These are phyloP conservation scores for Ustanciosporium gigantosporum DNA, from an alignment of 1,284 basidiomycete genomes.

Conservation along the genomic window DNA sequence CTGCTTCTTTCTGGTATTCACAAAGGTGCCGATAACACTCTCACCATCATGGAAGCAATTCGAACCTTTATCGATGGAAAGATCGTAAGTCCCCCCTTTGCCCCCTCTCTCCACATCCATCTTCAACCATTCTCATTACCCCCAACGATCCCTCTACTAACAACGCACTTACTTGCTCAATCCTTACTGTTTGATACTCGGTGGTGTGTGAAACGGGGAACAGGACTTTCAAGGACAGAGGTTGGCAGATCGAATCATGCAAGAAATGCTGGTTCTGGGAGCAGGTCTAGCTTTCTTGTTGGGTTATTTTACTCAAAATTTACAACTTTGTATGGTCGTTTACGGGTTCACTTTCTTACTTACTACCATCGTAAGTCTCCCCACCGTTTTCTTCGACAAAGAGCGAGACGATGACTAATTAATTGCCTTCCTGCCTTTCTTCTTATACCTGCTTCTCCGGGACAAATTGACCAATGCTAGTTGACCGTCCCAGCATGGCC, in stretches of 20 bases:
- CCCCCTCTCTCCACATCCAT: not conserved
- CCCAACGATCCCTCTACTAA: not conserved
- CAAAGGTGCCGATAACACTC: too few relatives aligned
- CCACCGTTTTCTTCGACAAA: not conserved
- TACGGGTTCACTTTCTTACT: slow-evolving; percentile 5
- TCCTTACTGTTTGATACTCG: too few relatives aligned
- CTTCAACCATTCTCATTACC: too few relatives aligned
- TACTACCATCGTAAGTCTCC: slow-evolving; percentile 17
- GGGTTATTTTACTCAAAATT: slow-evolving; percentile 21
- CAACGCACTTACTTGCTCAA: not conserved
- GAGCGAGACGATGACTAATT: not conserved
- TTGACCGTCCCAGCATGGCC: slow-evolving; percentile 31
- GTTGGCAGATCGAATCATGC: slow-evolving; percentile 27
- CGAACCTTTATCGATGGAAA: slow-evolving; percentile 27
- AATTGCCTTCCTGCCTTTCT: not conserved
- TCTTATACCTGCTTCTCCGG: too few relatives aligned
- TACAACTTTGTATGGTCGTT: slow-evolving; percentile 27
- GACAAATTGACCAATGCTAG: too few relatives aligned
- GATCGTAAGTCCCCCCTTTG: slow-evolving; percentile 12
- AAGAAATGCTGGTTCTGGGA: slow-evolving; percentile 16
- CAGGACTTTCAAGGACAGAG: slow-evolving; percentile 39
- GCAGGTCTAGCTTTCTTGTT: slow-evolving; percentile 12
- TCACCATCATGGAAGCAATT: slow-evolving; percentile 32
- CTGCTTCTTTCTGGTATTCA: too few relatives aligned
- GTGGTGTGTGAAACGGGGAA: not conserved